Percentiles rank a stretch among this genome's conserved stretches.
These are phyloP conservation scores for Coniella vitis DNA, from an alignment of 2,329 filamentous ascomycete species.

Conservation along the genomic window DNA sequence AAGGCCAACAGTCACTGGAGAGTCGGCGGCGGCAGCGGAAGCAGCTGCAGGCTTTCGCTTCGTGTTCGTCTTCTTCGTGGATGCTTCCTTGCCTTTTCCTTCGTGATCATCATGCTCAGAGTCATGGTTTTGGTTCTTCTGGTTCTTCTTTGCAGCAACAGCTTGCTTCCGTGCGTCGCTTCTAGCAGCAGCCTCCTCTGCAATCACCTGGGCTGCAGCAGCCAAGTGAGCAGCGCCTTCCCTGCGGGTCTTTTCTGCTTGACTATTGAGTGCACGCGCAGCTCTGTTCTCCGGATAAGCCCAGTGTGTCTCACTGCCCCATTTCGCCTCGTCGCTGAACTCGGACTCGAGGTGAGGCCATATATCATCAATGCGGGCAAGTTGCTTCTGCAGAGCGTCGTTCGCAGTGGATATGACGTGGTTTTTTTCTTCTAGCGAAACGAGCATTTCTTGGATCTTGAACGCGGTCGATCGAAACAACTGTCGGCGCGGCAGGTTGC, in stretches of 20 bases:
- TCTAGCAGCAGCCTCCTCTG: slow-evolving; percentile 74
- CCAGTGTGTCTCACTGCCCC: slow-evolving; percentile 90
- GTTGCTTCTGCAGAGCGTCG: slow-evolving; percentile 78
- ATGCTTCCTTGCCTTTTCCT: slow-evolving; percentile 39
- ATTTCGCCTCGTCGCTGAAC: slow-evolving; percentile 89
- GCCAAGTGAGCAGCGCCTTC: slow-evolving; percentile 75
- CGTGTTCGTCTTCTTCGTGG: slow-evolving; percentile 54
- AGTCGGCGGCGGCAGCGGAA: slow-evolving; percentile 22
- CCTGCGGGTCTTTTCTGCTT: slow-evolving; percentile 67
- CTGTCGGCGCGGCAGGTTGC: slow-evolving; percentile 60
- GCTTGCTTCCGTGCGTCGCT: slow-evolving; percentile 83
- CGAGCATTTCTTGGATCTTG: slow-evolving; percentile 76
- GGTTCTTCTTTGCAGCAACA: slow-evolving; percentile 67
- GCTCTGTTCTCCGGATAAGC: slow-evolving; percentile 84
- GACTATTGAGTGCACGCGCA: slow-evolving; percentile 48
- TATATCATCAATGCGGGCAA: slow-evolving; percentile 76
- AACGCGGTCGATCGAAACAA: slow-evolving; percentile 72
- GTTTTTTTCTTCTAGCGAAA: slow-evolving; percentile 94
- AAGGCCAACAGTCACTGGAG: slow-evolving; percentile 44
- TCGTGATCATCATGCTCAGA: slow-evolving; percentile 72
- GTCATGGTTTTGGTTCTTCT: slow-evolving; percentile 58
- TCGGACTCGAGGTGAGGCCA: slow-evolving; percentile 82
- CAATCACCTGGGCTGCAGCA: slow-evolving; percentile 67
- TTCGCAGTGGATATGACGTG: slow-evolving; percentile 92
- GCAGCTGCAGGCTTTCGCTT: slow-evolving; percentile 56